Conservation (phyloP, 805 yeast species). For the Wickerhamiella nectarea region DNA sequence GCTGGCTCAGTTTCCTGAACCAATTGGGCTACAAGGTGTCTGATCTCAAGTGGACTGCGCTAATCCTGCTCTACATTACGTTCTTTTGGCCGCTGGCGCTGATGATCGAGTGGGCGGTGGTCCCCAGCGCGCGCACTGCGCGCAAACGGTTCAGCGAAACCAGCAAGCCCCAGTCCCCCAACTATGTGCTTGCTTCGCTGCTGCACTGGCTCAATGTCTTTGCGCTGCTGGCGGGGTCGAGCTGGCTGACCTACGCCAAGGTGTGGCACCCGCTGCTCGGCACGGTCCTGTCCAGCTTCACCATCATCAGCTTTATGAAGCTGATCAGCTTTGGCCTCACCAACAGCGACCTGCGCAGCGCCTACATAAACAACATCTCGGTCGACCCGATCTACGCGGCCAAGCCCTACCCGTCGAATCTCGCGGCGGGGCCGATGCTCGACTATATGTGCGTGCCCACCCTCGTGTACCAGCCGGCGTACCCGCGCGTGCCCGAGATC, state of each 20-base stretch:
- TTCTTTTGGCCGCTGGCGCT: conserved; percentile 28
- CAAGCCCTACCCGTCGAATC: conserved; percentile 30
- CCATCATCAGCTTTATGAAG: conserved; percentile 31
- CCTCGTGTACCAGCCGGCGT: conserved; percentile 35
- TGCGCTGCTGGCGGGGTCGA: conserved; percentile 11
- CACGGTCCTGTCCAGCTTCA: conserved; percentile 30
- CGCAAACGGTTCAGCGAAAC: no score
- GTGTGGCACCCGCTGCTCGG: conserved; percentile 34
- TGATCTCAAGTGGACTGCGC: conserved; percentile 22
- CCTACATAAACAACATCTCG: conserved; percentile 19
- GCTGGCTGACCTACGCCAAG: conserved; percentile 19
- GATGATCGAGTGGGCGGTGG: conserved; percentile 26
- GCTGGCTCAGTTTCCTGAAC: conserved; percentile 24
- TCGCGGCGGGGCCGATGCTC: conserved; percentile 26
- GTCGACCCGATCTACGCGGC: conserved; percentile 26
- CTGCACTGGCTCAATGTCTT: conserved; percentile 26
- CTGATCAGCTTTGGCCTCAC: conserved; percentile 32
- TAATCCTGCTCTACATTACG: conserved; percentile 24
- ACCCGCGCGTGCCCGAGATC: conserved; percentile 28
- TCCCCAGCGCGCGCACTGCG: conserved; percentile 10
- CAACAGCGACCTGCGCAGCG: conserved; percentile 32
- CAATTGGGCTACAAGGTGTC: conserved; percentile 23
- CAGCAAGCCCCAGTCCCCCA: conserved; percentile 22
- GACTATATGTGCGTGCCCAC: conserved; percentile 37
- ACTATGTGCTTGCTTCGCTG: conserved; percentile 21